A percentile compares a stretch with the other conserved stretches of the same genome.
Conservation (phyloP, 192 early-diverging fungal genomes). For the Helicostylum pulchrum region DNA sequence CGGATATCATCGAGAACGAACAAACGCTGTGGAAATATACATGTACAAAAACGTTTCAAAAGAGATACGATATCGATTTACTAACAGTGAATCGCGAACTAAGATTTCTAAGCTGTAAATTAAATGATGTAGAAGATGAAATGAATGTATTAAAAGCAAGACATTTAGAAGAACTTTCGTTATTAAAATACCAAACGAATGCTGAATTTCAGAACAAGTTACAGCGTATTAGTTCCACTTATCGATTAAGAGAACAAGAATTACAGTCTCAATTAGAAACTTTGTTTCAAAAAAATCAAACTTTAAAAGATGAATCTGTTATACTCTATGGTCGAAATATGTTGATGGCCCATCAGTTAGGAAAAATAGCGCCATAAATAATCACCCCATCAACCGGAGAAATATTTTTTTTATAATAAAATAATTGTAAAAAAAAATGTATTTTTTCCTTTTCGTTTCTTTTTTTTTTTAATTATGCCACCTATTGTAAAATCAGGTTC, state of each 20-base stretch:
- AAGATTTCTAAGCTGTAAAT: not conserved
- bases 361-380: constrained; percentile 8
- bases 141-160: not conserved
- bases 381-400: constrained; percentile 5
- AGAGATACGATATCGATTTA: not conserved
- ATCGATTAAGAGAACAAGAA: constrained; percentile 6
- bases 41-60: not conserved
- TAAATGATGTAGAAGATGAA: constrained; percentile 7
- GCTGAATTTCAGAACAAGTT: not conserved
- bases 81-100: not conserved
- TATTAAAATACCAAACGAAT: not conserved
- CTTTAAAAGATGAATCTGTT: constrained; percentile 3
- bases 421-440: no score
- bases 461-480: constrained; percentile 9
- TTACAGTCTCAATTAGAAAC: not conserved
- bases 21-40: not conserved
- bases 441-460: not conserved
- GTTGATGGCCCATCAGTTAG: constrained; percentile 5
- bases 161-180: not conserved
- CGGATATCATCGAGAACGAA: not conserved
- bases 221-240: not conserved
- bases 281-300: constrained; percentile 7
- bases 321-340: constrained; percentile 10
- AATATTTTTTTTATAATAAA: constrained; percentile 1
- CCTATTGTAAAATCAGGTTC: constrained; percentile 5